These are phyloP conservation scores for Suillus weaverae DNA, from an alignment of 768 basidiomycete genomes.

Conservation along the genomic window DNA sequence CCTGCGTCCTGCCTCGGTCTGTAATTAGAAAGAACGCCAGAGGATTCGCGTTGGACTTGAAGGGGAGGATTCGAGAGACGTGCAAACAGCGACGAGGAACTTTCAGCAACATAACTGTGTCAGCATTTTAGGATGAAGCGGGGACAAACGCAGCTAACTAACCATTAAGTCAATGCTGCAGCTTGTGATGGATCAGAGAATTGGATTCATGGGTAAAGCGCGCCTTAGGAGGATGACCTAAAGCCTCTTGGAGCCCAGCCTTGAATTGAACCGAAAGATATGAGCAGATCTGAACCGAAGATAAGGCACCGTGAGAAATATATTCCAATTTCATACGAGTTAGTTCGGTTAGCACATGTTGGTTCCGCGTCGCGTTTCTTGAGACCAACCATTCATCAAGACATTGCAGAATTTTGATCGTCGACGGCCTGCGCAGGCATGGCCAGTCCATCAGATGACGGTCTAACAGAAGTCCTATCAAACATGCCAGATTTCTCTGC, in stretches of 20 bases:
- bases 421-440: constrained; percentile 32
- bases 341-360: constrained; percentile 2
- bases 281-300: neutral
- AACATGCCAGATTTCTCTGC: constrained; percentile 44
- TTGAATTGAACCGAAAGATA: neutral
- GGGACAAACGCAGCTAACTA: neutral
- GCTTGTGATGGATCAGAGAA: neutral
- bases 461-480: constrained; percentile 31
- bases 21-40: neutral
- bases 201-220: neutral
- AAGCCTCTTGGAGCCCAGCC: neutral
- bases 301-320: constrained; percentile 3
- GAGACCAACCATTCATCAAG: constrained; percentile 3
- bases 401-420: constrained; percentile 14
- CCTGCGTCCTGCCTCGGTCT: neutral
- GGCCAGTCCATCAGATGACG: constrained; percentile 42
- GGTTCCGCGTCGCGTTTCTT: constrained; percentile 6
- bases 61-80: neutral
- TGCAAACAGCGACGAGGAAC: neutral
- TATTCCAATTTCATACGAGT: neutral
- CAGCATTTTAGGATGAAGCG: neutral
- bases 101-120: neutral
- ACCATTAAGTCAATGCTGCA: neutral
- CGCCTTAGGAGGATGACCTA: neutral
- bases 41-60: neutral